Conservation (phyloP, 352 stramenopile species). For the Globisporangium irregulare region DNA sequence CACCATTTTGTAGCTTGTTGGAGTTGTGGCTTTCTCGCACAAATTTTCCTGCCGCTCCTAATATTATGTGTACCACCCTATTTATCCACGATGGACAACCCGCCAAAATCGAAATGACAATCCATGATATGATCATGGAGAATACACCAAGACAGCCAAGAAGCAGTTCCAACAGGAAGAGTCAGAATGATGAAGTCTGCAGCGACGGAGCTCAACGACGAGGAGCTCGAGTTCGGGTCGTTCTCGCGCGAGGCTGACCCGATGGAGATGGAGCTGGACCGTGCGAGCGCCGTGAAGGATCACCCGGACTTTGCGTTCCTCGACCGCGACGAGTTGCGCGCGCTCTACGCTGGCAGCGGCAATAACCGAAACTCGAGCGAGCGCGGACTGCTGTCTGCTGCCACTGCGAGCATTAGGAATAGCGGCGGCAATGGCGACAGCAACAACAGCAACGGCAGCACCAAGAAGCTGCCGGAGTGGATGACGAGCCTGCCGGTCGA, state of each 20-base stretch:
- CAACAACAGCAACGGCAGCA: background rate
- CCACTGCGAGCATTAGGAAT: conserved; percentile 13
- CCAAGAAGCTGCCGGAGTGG: conserved; percentile 40
- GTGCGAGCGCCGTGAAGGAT: conserved; percentile 47
- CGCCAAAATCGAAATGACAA: background rate
- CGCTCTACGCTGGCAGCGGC: conserved; percentile 14
- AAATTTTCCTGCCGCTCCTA: background rate
- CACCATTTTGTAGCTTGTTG: conserved; percentile 1
- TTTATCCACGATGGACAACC: background rate
- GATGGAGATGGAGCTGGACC: conserved; percentile 73
- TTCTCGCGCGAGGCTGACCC: conserved; percentile 54
- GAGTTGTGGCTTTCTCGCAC: background rate
- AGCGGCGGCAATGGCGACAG: background rate
- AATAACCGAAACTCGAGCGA: background rate
- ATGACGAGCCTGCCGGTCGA: conserved; percentile 55
- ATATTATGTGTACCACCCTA: background rate
- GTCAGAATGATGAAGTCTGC: background rate
- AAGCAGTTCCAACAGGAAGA: background rate
- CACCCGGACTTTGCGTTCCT: conserved; percentile 73
- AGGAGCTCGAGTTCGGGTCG: conserved; percentile 68
- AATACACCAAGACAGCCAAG: background rate
- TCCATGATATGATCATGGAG: background rate
- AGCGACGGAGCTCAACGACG: conserved; percentile 30
- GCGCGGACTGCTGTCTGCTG: background rate
- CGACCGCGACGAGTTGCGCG: conserved; percentile 27